phyloP scores from a whole-genome alignment of 192 early-diverging fungal genomes.

The Helicostylum pulchrum region DNA sequence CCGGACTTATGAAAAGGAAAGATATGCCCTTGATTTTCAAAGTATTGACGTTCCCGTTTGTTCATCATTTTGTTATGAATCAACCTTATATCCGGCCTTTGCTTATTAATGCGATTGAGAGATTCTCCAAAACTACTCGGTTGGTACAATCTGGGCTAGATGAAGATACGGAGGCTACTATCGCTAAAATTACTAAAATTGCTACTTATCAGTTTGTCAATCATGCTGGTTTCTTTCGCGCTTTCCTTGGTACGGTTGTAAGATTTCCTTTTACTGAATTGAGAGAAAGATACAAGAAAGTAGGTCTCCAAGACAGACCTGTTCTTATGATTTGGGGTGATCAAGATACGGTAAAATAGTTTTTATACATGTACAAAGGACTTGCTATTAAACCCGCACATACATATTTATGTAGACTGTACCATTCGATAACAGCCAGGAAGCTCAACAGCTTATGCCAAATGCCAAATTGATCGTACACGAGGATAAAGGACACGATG shows the following conservation, averaged over 20 bases:
- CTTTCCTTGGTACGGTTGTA: constrained; percentile 25
- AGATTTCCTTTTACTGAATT: constrained; percentile 29
- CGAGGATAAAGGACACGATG: constrained; percentile 31
- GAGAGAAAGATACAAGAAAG: constrained; percentile 19
- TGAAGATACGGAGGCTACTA: neutral
- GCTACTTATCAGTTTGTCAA: constrained; percentile 22
- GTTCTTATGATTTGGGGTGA: constrained; percentile 38
- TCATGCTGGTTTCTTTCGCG: constrained; percentile 34
- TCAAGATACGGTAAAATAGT: constrained; percentile 24
- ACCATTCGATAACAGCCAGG: constrained; percentile 19
- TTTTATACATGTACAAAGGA: neutral
- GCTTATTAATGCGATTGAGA: constrained; percentile 3
- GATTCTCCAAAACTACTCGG: neutral
- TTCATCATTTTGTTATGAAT: constrained; percentile 10
- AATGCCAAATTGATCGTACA: constrained; percentile 14
- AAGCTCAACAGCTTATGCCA: constrained; percentile 21
- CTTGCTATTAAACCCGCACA: neutral
- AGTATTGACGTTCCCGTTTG: constrained; percentile 9
- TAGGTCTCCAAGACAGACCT: constrained; percentile 24
- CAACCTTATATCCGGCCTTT: constrained; percentile 21
- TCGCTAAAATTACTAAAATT: constrained; percentile 2
- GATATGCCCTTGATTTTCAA: constrained; percentile 21
- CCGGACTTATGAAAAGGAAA: constrained; percentile 39
- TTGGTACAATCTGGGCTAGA: neutral
- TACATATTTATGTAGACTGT: constrained; percentile 22